A percentile compares a stretch with the other conserved stretches of the same genome.
These are phyloP conservation scores for Quercus engelmannii DNA, from an alignment of 306 rosid genomes.

Conservation along the genomic window DNA sequence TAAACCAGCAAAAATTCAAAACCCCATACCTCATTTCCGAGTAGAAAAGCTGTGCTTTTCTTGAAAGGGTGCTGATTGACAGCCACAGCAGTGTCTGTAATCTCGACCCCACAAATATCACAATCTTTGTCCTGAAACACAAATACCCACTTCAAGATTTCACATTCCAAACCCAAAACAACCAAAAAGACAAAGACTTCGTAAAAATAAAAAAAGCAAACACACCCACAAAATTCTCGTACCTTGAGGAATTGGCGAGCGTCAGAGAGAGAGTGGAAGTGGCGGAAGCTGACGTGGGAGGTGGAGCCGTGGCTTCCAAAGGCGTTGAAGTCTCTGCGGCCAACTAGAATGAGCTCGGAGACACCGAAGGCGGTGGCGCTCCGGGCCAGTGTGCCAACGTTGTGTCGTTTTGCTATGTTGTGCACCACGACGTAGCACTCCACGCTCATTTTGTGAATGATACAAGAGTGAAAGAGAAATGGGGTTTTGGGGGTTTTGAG, in stretches of 20 bases:
- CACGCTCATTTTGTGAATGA: conserved; percentile 22
- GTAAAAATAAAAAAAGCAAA: not conserved
- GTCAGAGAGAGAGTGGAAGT: conserved; percentile 77
- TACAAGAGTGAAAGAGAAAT: not conserved
- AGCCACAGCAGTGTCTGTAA: conserved; percentile 64
- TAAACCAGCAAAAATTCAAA: not conserved
- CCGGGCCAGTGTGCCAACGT: conserved; percentile 83
- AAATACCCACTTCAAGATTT: not conserved
- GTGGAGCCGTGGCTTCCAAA: conserved; percentile 93
- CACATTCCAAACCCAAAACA: not conserved
- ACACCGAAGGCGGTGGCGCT: conserved; percentile 95
- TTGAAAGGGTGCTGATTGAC: conserved; percentile 82
- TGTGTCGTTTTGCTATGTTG: conserved; percentile 89
- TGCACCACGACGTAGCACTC: conserved; percentile 86
- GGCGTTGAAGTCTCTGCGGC: conserved; percentile 86
- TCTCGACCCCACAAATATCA: conserved; percentile 94
- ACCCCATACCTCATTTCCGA: conserved; percentile 75
- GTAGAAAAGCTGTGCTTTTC: conserved; percentile 79
- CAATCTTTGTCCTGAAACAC: conserved; percentile 57
- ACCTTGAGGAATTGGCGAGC: conserved; percentile 72
- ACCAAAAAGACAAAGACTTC: not conserved
- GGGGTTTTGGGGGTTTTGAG: not conserved
- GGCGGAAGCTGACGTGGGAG: conserved; percentile 81
- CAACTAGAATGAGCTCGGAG: conserved; percentile 72
- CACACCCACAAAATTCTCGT: not conserved